Conservation (phyloP, 495 filamentous ascomycete species). For the Cryomyces minteri region DNA sequence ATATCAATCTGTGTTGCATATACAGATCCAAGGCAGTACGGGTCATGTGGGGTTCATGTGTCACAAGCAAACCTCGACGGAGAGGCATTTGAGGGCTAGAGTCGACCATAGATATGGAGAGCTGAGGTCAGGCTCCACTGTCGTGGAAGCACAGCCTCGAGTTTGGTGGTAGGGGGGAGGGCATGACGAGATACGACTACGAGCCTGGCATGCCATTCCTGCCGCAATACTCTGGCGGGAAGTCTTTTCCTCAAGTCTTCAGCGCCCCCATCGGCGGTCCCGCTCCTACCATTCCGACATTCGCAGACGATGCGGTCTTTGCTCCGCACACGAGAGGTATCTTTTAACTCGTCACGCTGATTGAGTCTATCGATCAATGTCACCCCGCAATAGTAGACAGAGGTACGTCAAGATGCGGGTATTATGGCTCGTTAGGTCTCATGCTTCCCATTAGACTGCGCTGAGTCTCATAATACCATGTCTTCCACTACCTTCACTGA, state of each 20-base stretch:
- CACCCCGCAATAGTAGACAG: too few relatives aligned
- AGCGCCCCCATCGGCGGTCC: neutral
- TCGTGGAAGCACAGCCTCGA: neutral
- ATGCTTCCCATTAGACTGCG: too few relatives aligned
- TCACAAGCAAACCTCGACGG: slow-evolving; percentile 15
- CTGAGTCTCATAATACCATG: too few relatives aligned
- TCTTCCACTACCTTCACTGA: too few relatives aligned
- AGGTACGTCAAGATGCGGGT: too few relatives aligned
- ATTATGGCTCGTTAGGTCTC: too few relatives aligned
- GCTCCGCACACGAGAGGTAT: neutral
- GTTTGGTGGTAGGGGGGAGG: neutral
- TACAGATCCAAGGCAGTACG: slow-evolving; percentile 18
- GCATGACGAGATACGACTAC: neutral
- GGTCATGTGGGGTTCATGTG: slow-evolving; percentile 22
- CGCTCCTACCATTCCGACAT: neutral
- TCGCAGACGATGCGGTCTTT: neutral
- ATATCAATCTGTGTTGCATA: too few relatives aligned
- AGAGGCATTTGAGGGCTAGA: slow-evolving; percentile 10
- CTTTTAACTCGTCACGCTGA: neutral
- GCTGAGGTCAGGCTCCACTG: too few relatives aligned
- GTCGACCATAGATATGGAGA: too few relatives aligned
- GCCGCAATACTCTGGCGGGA: neutral
- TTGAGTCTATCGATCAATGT: neutral
- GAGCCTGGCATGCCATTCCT: neutral
- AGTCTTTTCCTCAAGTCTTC: neutral